Evolutionary conservation across 108 stramenopile species (phyloP).

Genomic region (Fistulifera pelliculosa): DNA sequence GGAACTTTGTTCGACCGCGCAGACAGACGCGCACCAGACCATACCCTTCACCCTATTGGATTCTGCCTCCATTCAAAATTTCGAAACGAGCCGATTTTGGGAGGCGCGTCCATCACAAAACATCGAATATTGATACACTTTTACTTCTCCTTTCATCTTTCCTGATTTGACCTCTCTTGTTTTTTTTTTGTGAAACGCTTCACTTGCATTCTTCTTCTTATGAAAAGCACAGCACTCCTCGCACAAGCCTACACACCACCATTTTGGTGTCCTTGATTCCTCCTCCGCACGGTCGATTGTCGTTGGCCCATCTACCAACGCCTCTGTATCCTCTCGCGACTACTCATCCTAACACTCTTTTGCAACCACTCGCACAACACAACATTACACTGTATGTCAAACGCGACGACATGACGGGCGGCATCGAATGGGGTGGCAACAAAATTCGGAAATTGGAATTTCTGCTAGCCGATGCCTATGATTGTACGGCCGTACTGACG

Average conservation of each 20-base stretch:
- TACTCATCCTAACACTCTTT: background rate
- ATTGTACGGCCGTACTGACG: slow-evolving; percentile 62
- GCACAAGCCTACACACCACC: slow-evolving; percentile 39
- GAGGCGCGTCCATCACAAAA: too few relatives aligned
- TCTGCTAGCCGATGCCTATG: slow-evolving; percentile 71
- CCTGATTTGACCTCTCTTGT: too few relatives aligned
- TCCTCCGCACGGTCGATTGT: slow-evolving; percentile 31
- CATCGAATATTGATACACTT: too few relatives aligned
- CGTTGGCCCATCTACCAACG: slow-evolving; percentile 66
- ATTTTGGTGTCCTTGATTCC: slow-evolving; percentile 25
- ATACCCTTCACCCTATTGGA: too few relatives aligned
- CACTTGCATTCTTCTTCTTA: background rate
- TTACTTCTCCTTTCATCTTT: too few relatives aligned
- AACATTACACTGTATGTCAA: slow-evolving; percentile 52
- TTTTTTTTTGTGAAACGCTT: background rate
- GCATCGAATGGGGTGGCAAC: slow-evolving; percentile 79
- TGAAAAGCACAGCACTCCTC: background rate
- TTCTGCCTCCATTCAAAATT: too few relatives aligned
- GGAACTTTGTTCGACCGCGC: too few relatives aligned
- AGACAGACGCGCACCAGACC: too few relatives aligned
- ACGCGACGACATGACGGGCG: slow-evolving; percentile 83
- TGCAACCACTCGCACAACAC: slow-evolving; percentile 13
- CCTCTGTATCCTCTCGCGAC: slow-evolving; percentile 24
- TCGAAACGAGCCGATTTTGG: too few relatives aligned
- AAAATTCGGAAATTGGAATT: slow-evolving; percentile 89